These are phyloP conservation scores for Arxiozyma slooffiae DNA, from an alignment of 1,139 yeast species.

Conservation along the genomic window DNA sequence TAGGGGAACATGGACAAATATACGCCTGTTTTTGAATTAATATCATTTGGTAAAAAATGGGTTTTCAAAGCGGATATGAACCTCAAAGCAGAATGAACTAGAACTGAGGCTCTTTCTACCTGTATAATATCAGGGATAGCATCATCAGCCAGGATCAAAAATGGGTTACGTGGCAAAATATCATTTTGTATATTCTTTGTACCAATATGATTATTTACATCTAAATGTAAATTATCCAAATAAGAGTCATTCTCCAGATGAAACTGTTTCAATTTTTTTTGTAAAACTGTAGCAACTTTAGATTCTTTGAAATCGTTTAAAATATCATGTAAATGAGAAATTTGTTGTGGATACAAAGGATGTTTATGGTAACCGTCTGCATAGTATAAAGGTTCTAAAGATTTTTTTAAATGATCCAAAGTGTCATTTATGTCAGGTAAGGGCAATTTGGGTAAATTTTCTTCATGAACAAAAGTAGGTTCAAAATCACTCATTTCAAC, in stretches of 20 bases:
- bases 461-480: constrained; percentile 15
- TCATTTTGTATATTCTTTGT: constrained; percentile 63
- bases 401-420: constrained; percentile 19
- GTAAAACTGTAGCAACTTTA: constrained; percentile 39
- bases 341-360: constrained; percentile 21
- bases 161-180: constrained; percentile 67
- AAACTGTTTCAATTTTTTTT: constrained; percentile 42
- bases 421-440: constrained; percentile 21
- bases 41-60: constrained; percentile 47
- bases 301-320: constrained; percentile 39
- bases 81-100: constrained; percentile 55
- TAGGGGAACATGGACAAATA: constrained; percentile 63
- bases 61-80: constrained; percentile 51
- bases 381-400: constrained; percentile 27
- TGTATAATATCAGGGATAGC: constrained; percentile 58
- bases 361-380: constrained; percentile 28
- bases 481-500: not conserved
- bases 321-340: constrained; percentile 10
- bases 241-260: constrained; percentile 43
- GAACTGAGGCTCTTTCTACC: constrained; percentile 54
- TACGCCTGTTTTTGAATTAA: constrained; percentile 38
- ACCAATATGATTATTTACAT: constrained; percentile 43
- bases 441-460: constrained; percentile 22
- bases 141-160: constrained; percentile 61
- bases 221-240: constrained; percentile 42